Conservation (phyloP, 345 rosid species). For the Noccaea bulbosa region DNA sequence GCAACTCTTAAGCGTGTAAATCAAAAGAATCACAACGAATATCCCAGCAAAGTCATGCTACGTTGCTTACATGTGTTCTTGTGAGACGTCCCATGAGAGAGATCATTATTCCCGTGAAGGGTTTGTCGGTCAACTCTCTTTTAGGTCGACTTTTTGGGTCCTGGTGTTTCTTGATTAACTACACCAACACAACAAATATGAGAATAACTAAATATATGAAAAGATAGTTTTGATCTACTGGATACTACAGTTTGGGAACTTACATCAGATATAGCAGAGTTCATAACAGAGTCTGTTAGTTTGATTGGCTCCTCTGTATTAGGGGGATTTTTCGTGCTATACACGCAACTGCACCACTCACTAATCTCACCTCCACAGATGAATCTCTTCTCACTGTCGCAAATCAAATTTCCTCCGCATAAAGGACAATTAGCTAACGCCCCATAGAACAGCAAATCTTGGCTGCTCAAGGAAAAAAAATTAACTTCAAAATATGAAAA, state of each 20-base stretch:
- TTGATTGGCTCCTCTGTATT: constrained; percentile 57
- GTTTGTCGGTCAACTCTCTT: constrained; percentile 53
- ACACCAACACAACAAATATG: not conserved
- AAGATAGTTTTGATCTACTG: not conserved
- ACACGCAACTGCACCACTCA: constrained; percentile 86
- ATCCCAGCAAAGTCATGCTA: not conserved
- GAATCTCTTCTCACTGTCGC: constrained; percentile 55
- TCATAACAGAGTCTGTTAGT: constrained; percentile 58
- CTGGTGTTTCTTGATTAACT: constrained; percentile 68
- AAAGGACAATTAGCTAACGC: constrained; percentile 63
- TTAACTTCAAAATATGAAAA: not conserved
- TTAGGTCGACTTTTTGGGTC: constrained; percentile 60
- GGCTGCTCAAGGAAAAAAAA: constrained; percentile 44
- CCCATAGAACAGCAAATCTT: constrained; percentile 70
- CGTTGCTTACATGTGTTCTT: constrained; percentile 58
- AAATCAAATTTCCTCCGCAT: constrained; percentile 57
- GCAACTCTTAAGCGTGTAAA: not conserved
- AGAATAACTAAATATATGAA: not conserved
- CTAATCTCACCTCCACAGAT: constrained; percentile 69
- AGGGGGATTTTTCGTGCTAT: constrained; percentile 59
- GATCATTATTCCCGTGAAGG: constrained; percentile 68
- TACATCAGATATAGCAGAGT: constrained; percentile 61
- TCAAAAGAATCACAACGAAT: not conserved
- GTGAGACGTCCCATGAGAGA: constrained; percentile 71
- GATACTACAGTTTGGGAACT: not conserved